Base-by-base conservation (phyloP, 306 rosid species). In the Gastrolobium villosum region DNA sequence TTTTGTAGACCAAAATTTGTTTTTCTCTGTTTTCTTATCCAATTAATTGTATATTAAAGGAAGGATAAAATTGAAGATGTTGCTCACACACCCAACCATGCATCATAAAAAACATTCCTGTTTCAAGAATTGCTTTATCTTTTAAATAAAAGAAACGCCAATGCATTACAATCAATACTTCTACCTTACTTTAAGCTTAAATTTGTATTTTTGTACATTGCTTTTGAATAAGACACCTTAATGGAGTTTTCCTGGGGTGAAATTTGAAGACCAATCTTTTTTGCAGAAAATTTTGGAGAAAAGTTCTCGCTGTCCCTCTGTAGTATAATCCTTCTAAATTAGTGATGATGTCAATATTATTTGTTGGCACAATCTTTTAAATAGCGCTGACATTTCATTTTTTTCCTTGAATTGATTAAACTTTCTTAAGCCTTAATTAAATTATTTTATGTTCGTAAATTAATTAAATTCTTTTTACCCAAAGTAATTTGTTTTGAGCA, bases 41-140 rank as follows among this genome's bases (percentile, higher is more conserved):
- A 64, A 52, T 15, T 44, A 7, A 36, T 35, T 68, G 75, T 79
- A 64, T 15, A 10, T 44, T n/a, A 67, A 83, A 41, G 30, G 41
- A 52, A 39, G 39, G 59, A 11, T 56, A 36, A 20, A 63, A 40
- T 28, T 30, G 54, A 65, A 30, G 30, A 14, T 46, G 70, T 44
- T 62, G 70, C 48, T 59, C 53, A 35, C 53, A 64, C 35, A 44
- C 28, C 44, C 52, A 28, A 11, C 26, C 53, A 57, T 20, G 15
- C 62, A 53, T 52, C 37, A 52, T 68, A 4, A 66, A 48, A 36
- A 34, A 43, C 30, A 39, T 35, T n/a, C 10, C 56, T 6, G 5
- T 50, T 35, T 63, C 20, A 26, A 55, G 31, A 56, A 14, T 15
- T 64, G 70, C 2, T 61, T 32, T 50, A 34, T 14, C 28, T 60